Evolutionary conservation across 2,329 filamentous ascomycete genomes (phyloP), one percentile per base, ranked within the genome.

Genomic region (Beauveria sp.): DNA sequence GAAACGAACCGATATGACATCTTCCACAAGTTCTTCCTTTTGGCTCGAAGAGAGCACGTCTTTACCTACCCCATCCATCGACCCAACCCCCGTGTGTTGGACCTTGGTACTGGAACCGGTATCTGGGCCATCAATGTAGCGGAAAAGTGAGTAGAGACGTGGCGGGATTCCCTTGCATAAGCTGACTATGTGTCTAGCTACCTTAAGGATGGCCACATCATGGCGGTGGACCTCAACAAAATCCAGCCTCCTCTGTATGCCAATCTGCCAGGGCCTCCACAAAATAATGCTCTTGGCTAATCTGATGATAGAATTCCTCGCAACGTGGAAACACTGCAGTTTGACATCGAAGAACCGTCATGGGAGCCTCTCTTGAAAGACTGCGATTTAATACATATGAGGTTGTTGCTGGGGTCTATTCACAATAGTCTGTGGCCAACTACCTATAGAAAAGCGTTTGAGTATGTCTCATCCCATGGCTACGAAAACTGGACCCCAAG

Each of bases 101-200:
- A 89, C 68, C 70, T 96, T 59, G 93, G 92, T 47, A 92, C 89
- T 64, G 93, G 92, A 22, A 96, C 91, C 1, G 92, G 91, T 44
- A 93, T 96, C 63, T 97, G 93, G 93, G 85, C 89, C 46, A 90
- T 96, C 67, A 89, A 93, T 66, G 88, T 96, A 75, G 89, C 89
- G 64, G 86, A 75, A 65, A 64, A 89, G 83, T 91, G 78, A 76
- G 84, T 72, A 20, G 34, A 40, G 4, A 14, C n/a, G 41, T 20
- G 48, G 24, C 8, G n/a, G 12, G n/a, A 5, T 28, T 8, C 20
- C 7, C 28, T 50, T 43, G 1, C 6, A 14, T 8, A 37, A 4
- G 26, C 59, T 54, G 37, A 62, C 63, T 63, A 9, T 62, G 60
- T 44, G 22, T 34, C 6, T 12, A 72, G 70, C 18, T 67, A 62